Base-by-base conservation (phyloP, 768 basidiomycete genomes). In the Pluteus cervinus region DNA sequence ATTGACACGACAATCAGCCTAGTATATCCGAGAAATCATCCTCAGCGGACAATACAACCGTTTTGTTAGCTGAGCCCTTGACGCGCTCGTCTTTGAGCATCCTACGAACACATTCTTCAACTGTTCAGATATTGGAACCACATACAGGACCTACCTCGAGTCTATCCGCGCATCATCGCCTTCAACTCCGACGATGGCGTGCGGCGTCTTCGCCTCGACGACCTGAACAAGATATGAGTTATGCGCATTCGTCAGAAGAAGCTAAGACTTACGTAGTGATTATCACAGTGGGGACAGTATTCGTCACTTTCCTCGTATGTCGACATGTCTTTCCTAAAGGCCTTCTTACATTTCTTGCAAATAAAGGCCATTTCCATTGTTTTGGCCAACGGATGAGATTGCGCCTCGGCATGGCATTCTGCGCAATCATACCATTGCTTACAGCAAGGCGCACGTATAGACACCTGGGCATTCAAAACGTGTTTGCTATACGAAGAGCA, bases 211-310 rank as follows among this genome's bases (percentile, higher is more conserved):
- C 5, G 94, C 93, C 23, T 94, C 87, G 46, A 94, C 69, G 1
- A 98, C 85, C 92, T 97, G 52, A 18, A 23, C 11, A 24, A 9
- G 29, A 14, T 26, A 23, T 28, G 31, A 29, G 6, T 24, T 25
- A n/a, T n/a, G n/a, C 11, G 4, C 15, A 10, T 36, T 35, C 33
- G 30, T 24, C 14, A 26, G 11, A n/a, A n/a, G n/a, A n/a, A n/a
- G n/a, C n/a, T n/a, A n/a, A n/a, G n/a, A n/a, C n/a, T n/a, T 55
- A 94, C 96, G 57, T 93, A 99, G 56, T 93, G 93, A 56, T 98
- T 98, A 62, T 97, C 96, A 55, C 96, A 97, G 60, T 96, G 86
- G 0, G 94, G 96, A 56, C 96, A 98, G 56, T 82, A 98, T 61
- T 99, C 96, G 56, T 98, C 93, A 53, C 90, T 91, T 57, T 99